Conservation (phyloP, 2,329 filamentous ascomycete species). For the Nemania sp. region DNA sequence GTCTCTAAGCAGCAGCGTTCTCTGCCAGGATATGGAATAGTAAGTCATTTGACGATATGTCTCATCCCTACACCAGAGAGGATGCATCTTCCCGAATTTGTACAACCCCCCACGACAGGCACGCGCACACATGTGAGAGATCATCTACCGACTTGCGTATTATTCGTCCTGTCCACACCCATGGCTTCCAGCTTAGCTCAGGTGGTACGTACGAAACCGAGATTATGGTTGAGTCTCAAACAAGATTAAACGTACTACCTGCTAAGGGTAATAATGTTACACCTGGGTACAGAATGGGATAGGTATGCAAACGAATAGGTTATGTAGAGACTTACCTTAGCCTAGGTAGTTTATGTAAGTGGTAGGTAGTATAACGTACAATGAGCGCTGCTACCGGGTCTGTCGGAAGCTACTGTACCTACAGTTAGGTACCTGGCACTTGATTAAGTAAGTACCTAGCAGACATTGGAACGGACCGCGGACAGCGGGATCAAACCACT, state of each 20-base stretch:
- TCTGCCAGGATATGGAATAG: slow-evolving; percentile 5
- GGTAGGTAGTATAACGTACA: no score
- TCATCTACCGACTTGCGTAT: slow-evolving; percentile 1
- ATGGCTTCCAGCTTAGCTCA: slow-evolving; percentile 23
- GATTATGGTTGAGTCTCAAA: neutral
- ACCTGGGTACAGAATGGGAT: neutral
- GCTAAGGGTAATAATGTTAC: no score
- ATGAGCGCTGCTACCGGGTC: slow-evolving; percentile 3
- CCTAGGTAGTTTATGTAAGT: no score
- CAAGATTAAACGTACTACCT: neutral
- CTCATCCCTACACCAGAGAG: slow-evolving; percentile 24
- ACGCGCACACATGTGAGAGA: slow-evolving; percentile 30
- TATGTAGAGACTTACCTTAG: no score
- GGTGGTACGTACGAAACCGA: neutral
- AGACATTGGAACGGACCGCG: slow-evolving; percentile 18
- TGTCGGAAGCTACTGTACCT: slow-evolving; percentile 4
- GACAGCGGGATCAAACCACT: slow-evolving; percentile 21
- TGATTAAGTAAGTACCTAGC: no score
- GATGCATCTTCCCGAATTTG: slow-evolving; percentile 28
- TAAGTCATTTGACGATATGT: slow-evolving; percentile 37
- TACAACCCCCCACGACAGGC: slow-evolving; percentile 29
- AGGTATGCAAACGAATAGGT: no score
- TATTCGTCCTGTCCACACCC: neutral
- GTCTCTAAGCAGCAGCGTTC: slow-evolving; percentile 7
- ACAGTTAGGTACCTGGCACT: neutral